A percentile compares a stretch with the other conserved stretches of the same genome.
phyloP scores from a whole-genome alignment of 1,284 basidiomycete species.

The Ganoderma lucidum region DNA sequence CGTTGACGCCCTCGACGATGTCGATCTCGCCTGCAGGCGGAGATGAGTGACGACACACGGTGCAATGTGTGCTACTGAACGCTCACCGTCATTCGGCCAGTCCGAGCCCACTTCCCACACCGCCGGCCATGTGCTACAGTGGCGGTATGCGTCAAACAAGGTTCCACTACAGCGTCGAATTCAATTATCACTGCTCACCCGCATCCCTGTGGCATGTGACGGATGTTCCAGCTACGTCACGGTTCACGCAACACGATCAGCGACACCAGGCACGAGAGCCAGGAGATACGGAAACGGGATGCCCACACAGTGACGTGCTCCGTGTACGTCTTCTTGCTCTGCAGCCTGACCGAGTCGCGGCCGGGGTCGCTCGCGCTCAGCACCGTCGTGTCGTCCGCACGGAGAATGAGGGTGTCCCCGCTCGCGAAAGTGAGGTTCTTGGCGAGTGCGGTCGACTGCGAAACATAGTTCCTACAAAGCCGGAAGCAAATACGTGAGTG shows the following conservation, averaged over 20 bases:
- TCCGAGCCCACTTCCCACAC: conserved; percentile 46
- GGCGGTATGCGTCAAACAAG: background rate
- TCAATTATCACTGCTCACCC: conserved; percentile 52
- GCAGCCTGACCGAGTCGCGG: conserved; percentile 65
- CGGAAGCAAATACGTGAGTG: background rate
- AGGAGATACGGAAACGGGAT: background rate
- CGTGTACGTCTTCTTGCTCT: conserved; percentile 58
- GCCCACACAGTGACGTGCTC: conserved; percentile 66
- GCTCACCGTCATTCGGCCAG: conserved; percentile 43
- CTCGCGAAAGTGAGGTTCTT: conserved; percentile 41
- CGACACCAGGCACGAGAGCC: background rate
- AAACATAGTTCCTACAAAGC: conserved; percentile 43
- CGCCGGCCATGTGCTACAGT: conserved; percentile 47
- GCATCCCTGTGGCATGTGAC: conserved; percentile 70
- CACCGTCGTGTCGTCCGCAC: conserved; percentile 57
- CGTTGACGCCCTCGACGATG: conserved; percentile 75
- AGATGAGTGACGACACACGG: conserved; percentile 6
- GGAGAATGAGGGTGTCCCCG: conserved; percentile 46
- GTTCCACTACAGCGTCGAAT: background rate
- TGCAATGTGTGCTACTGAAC: background rate
- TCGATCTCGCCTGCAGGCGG: conserved; percentile 65
- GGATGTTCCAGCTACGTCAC: conserved; percentile 55
- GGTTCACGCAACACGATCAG: background rate
- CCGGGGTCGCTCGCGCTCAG: conserved; percentile 58
- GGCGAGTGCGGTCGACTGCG: conserved; percentile 40